A percentile compares a stretch with the other conserved stretches of the same genome.
phyloP scores from a whole-genome alignment of 768 basidiomycete species.

The Podaxis sp. region DNA sequence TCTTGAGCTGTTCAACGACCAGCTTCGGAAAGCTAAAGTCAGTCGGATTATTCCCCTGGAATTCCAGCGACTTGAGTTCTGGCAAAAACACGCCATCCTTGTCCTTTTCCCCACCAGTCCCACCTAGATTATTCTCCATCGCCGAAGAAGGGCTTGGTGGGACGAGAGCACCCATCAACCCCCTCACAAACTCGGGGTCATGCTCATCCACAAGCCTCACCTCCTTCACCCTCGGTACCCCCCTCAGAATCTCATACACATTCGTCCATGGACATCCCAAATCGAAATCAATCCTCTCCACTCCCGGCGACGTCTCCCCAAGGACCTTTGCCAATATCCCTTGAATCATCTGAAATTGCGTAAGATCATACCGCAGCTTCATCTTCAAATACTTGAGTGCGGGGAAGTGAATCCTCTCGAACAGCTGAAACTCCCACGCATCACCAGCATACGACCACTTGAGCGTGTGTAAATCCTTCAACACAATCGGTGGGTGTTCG shows the following conservation, averaged over 20 bases:
- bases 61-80: slow-evolving; percentile 6
- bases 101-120: not conserved
- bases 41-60: slow-evolving; percentile 4
- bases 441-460: slow-evolving; percentile 13
- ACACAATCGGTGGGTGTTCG: not conserved
- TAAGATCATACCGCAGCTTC: slow-evolving; percentile 10
- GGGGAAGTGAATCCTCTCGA: slow-evolving; percentile 7
- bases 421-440: slow-evolving; percentile 13
- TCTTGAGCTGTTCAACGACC: slow-evolving; percentile 6
- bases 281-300: slow-evolving; percentile 14
- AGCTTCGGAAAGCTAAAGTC: slow-evolving; percentile 3
- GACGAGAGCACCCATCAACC: slow-evolving; percentile 8
- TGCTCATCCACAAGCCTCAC: slow-evolving; percentile 11
- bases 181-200: slow-evolving; percentile 11
- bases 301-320: not conserved
- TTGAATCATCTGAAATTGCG: slow-evolving; percentile 8
- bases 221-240: slow-evolving; percentile 4
- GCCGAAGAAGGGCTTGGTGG: not conserved
- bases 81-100: slow-evolving; percentile 4
- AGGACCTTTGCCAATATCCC: not conserved
- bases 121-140: not conserved
- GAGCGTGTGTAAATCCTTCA: not conserved
- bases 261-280: slow-evolving; percentile 10
- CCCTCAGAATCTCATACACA: slow-evolving; percentile 11
- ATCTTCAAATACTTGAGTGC: slow-evolving; percentile 3